Evolutionary conservation across 306 rosid species (phyloP), one percentile per base, ranked within the genome.

Genomic region (Ormosia semicastrata): DNA sequence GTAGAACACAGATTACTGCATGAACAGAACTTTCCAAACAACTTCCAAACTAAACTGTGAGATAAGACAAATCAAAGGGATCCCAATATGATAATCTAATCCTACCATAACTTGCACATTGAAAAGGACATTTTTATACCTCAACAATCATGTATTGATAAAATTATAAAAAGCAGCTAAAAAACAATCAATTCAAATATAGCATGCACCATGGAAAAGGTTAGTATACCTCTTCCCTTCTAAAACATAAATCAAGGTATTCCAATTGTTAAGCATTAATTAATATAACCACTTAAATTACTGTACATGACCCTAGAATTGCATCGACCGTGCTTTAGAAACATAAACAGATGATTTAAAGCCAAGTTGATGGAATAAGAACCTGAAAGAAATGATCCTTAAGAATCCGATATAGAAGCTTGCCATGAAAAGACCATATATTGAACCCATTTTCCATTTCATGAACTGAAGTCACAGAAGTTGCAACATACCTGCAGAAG

Each of bases 301-400:
- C 8, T 10, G 24, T 40, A 1, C 12, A 36, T 11, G n/a, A 18
- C 9, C 52, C n/a, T 44, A 15, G 62, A 66, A 15, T 33, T 18
- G 60, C 60, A 63, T n/a, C 50, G 52, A 64, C 44, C 0, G 3
- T 11, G 5, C n/a, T 34, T 65, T 24, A 18, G 44, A 29, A 56
- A 54, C 59, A 44, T 8, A 62, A 52, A 46, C 30, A 43, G 34
- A 44, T 40, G n/a, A 32, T 8, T 30, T 40, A 73, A 62, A 40
- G 34, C n/a, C 10, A 30, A 11, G 4, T 4, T 15, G 36, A 33
- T 29, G 3, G 33, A 13, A 2, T 76, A 29, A 29, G 71, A 80
- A 89, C 95, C 95, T 91, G 95, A 62, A 86, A 86, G 89, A 91
- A 91, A 79, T 89, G 95, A 83, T 91, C 95, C 89, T 85, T 91